phyloP scores from a whole-genome alignment of 2,329 filamentous ascomycete genomes.

The Atkinsonella hypoxylon region DNA sequence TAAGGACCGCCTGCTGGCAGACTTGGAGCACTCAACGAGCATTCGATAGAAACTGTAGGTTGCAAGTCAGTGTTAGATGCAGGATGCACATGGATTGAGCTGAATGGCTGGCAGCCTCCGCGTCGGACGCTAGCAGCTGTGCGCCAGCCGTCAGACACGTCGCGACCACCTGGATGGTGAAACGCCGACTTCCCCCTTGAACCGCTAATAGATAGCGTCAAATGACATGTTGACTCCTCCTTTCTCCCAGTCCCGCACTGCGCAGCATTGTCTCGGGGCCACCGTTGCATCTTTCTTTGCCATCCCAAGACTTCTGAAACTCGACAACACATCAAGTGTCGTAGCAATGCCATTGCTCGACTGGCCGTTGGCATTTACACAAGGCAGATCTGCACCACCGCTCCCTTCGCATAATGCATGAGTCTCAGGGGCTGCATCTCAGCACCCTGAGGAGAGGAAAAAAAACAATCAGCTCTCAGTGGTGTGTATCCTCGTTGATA shows the following conservation, averaged over 20 bases:
- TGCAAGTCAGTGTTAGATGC: no score
- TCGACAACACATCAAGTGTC: constrained; percentile 11
- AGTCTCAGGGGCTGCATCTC: no score
- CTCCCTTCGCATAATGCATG: neutral
- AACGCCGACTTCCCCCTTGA: neutral
- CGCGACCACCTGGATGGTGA: neutral
- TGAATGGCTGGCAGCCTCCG: neutral
- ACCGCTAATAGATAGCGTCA: neutral
- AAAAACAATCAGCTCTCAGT: no score
- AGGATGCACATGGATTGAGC: neutral
- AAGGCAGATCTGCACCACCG: no score
- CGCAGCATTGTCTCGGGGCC: neutral
- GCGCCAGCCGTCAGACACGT: neutral
- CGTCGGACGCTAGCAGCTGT: neutral
- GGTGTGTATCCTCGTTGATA: no score
- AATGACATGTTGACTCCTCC: neutral
- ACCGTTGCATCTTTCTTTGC: neutral
- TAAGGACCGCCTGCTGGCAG: no score
- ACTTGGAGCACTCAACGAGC: no score
- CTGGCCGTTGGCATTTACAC: neutral
- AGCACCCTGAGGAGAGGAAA: no score
- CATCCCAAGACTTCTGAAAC: constrained; percentile 1
- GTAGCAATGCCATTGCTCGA: constrained; percentile 5
- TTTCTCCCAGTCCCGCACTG: neutral
- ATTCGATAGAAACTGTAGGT: no score